Evolutionary conservation across 176 grass and related monocot genomes (phyloP).

Genomic region (Puya raimondii): DNA sequence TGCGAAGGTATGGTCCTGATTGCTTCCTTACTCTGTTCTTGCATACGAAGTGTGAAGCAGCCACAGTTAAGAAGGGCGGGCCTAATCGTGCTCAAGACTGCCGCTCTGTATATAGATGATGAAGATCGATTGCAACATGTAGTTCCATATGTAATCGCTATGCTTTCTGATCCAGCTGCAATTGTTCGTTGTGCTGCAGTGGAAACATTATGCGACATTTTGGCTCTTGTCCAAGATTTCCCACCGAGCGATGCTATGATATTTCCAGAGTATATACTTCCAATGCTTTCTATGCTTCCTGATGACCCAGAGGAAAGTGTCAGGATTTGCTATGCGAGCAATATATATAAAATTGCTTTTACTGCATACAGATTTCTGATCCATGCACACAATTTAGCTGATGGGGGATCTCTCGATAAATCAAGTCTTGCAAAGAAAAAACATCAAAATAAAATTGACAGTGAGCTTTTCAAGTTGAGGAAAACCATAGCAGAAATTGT

Average conservation of each 20-base stretch:
- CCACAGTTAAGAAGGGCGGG: conserved; percentile 77
- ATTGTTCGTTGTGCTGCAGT: conserved; percentile 94
- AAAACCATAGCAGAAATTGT: conserved; percentile 83
- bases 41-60: conserved; percentile 90
- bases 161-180: conserved; percentile 88
- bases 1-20: conserved; percentile 96
- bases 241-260: conserved; percentile 95
- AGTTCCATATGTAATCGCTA: conserved; percentile 92
- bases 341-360: conserved; percentile 87
- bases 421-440: conserved; percentile 33
- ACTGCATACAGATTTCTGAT: conserved; percentile 87
- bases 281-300: conserved; percentile 92
- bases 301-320: conserved; percentile 98
- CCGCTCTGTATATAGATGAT: conserved; percentile 85
- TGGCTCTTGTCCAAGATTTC: conserved; percentile 82
- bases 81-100: conserved; percentile 63
- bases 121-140: conserved; percentile 85
- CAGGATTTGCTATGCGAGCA: conserved; percentile 93
- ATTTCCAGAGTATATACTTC: conserved; percentile 96
- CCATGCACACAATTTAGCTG: conserved; percentile 37
- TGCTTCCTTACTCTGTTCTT: conserved; percentile 89
- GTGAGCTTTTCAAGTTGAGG: conserved; percentile 55
- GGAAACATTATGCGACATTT: conserved; percentile 85
- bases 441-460: conserved; percentile 25
- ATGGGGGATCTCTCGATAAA: conserved; percentile 42